These are phyloP conservation scores for Boechera divaricarpa DNA, from an alignment of 345 rosid genomes.

Conservation along the genomic window DNA sequence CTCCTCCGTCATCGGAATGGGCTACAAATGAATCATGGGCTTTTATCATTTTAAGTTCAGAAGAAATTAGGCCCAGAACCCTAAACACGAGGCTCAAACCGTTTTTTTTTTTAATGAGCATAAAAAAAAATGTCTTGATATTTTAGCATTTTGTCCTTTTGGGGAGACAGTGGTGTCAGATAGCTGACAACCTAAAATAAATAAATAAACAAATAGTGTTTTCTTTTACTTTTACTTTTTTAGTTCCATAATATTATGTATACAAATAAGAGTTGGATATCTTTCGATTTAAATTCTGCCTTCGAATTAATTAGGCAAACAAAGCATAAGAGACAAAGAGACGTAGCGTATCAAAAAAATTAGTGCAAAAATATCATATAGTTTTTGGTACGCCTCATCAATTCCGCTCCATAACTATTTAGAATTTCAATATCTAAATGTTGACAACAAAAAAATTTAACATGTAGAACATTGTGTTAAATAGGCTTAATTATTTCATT, in stretches of 20 bases:
- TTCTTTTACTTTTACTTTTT: conserved; percentile 10
- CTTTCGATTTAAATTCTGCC: neutral
- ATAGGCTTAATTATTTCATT: neutral
- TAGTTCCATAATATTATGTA: neutral
- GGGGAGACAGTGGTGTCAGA: conserved; percentile 39
- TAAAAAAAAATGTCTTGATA: conserved; percentile 28
- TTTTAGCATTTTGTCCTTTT: conserved; percentile 39
- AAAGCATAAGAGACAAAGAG: conserved; percentile 6
- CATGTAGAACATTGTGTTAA: neutral
- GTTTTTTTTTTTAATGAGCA: neutral
- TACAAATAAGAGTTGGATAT: neutral
- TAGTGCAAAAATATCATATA: neutral
- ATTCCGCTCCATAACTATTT: neutral
- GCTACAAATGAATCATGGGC: conserved; percentile 6
- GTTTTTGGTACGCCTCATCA: neutral
- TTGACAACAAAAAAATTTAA: neutral
- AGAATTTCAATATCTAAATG: neutral
- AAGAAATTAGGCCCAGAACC: conserved; percentile 11
- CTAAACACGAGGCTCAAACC: neutral
- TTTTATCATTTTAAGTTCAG: neutral
- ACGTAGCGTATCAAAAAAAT: neutral
- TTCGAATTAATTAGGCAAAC: neutral
- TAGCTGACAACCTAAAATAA: conserved; percentile 34
- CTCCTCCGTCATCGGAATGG: neutral
- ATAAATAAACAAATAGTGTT: neutral